Evolutionary conservation across 345 rosid species (phyloP), one percentile per base, ranked within the genome.

Genomic region (Camelina sativa): DNA sequence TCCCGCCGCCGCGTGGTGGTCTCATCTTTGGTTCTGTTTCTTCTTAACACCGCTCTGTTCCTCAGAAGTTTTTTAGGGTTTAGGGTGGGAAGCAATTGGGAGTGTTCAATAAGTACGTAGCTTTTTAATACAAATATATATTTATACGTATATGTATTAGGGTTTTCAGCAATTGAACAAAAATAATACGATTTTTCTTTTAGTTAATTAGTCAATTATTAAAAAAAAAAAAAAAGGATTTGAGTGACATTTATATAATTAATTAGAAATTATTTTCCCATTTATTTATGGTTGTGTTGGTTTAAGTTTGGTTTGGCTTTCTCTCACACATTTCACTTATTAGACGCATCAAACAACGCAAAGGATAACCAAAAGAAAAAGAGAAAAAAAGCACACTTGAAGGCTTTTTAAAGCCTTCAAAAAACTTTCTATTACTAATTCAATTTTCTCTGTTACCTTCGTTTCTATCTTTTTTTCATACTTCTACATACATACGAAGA

Each of bases 1-100:
- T 68, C 1, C 89, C 93, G 62, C 90, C 86, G 35, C 91, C 91
- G 67, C 91, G 79, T 10, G 93, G 93, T 66, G 87, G 87, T 55
- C 93, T 67, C 93, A 89, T 86, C 38, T 19, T 67, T 40, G 10
- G 9, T 15, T 30, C 9, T 16, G 4, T 40, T 48, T 4, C 16
- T 44, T 50, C 25, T 23, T 17, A 22, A 13, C 22, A 25, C 70
- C 16, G 30, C 41, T 65, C 28, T 22, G 69, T 41, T 68, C 53
- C 50, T 40, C 19, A 8, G 54, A 51, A 79, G 80, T 59, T 78
- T 76, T 71, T 70, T 67, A 78, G 68, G 75, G 79, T 63, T 63
- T 11, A 35, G 41, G 0, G 65, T 11, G 25, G 16, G 52, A 41
- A 41, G 34, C 13, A 13, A 47, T 62, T 43, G 67, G 67, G 16